Base-by-base conservation (phyloP, 371 early-diverging fungal genomes). In the Mortierella sp. region DNA sequence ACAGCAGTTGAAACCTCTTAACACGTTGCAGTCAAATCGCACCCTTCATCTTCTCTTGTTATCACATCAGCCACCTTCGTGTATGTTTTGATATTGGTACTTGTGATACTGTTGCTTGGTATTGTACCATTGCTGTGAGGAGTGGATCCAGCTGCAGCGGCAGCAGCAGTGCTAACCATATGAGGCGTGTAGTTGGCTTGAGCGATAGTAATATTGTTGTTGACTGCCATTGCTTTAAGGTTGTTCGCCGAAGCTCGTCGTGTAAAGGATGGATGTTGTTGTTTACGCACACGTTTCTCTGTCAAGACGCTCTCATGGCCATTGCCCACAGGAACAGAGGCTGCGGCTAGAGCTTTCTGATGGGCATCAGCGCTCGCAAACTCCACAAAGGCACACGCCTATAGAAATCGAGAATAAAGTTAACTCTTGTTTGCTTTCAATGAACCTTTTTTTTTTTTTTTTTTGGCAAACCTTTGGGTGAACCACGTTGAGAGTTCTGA, bases 311-410 rank as follows among this genome's bases (percentile, higher is more conserved):
- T 58, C 23, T 77, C 78, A 28, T 72, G 56, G 23, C 69, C 78
- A 34, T 68, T 32, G 5, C 76, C 76, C 3, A 76, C 67, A 32
- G 57, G 56, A 29, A 70, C 70, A 7, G 77, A 72, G 3, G 62
- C 47, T 22, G 72, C 72, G 15, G 68, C 60, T 6, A 77, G 54
- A 5, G 78, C 72, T 56, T 65, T 72, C 37, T 77, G 69, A 28
- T 72, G 72, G 10, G 68, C 72, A 10, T 68, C 66, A 12, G 69
- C 23, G 17, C 37, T 68, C 0, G 57, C 34, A 23, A 67, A 71
- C 42, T 76, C 76, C 22, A 76, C 71, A 42, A 71, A 76, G 19
- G 76, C 71, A 35, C 71, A 71, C 12, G 76, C 76, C 75, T 66
- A 37, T n/a, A 23, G 26, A 12, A 28, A 13, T 61, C 3, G 22